Conservation (phyloP, 176 grass and related monocot species). For the Oryza glaberrima region DNA sequence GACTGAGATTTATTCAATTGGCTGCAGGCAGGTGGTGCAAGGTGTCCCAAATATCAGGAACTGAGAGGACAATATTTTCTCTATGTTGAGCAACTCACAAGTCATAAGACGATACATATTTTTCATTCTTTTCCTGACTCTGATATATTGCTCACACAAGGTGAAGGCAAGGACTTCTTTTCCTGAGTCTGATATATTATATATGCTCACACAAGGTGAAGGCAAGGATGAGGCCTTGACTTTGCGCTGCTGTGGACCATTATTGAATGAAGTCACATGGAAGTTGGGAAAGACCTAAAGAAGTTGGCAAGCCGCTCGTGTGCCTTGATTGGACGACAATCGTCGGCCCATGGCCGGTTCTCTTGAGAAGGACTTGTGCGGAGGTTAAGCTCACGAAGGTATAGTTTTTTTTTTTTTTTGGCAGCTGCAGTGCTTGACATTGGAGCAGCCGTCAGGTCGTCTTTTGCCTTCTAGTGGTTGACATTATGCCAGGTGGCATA, state of each 20-base stretch:
- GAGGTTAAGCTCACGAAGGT: conserved; percentile 24
- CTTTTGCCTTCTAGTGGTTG: neutral
- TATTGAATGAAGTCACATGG: conserved; percentile 50
- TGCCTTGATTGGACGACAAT: conserved; percentile 33
- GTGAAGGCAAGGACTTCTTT: conserved; percentile 5
- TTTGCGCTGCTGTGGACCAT: conserved; percentile 37
- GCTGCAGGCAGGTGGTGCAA: neutral
- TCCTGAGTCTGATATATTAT: neutral
- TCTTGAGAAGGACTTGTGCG: conserved; percentile 35
- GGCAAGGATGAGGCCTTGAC: conserved; percentile 26
- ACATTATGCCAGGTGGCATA: conserved; percentile 15
- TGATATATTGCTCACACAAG: neutral
- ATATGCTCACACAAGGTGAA: neutral
- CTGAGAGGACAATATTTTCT: conserved; percentile 10
- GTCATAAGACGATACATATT: conserved; percentile 25
- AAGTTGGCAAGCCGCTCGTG: conserved; percentile 50
- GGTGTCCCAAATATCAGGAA: conserved; percentile 30
- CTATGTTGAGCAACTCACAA: conserved; percentile 26
- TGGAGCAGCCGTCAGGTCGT: conserved; percentile 1
- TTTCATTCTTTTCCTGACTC: conserved; percentile 9
- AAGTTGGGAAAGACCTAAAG: conserved; percentile 42
- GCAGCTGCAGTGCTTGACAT: conserved; percentile 4
- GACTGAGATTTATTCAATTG: neutral
- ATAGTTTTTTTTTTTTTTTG: neutral
- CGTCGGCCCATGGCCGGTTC: conserved; percentile 24